These are phyloP conservation scores for Canariomyces notabilis DNA, from an alignment of 2,329 filamentous ascomycete genomes.

Conservation along the genomic window DNA sequence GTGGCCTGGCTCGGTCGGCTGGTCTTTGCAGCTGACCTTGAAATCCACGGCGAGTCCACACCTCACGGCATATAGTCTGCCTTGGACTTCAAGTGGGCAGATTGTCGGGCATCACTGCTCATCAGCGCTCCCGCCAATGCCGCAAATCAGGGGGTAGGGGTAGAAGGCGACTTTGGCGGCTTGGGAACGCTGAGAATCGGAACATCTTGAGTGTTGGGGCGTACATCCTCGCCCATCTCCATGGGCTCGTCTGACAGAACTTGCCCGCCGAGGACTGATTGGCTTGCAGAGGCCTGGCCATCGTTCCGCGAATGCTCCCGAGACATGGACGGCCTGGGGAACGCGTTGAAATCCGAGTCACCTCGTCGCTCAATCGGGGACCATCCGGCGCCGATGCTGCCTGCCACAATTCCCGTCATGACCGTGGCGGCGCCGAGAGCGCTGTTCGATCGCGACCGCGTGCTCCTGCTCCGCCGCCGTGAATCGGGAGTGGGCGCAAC, in stretches of 20 bases:
- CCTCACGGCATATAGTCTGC: neutral
- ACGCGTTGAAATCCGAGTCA: constrained; percentile 34
- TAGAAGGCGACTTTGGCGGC: constrained; percentile 20
- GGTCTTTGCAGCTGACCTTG: neutral
- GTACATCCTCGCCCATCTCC: constrained; percentile 28
- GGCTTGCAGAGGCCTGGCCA: constrained; percentile 2
- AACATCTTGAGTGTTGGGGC: constrained; percentile 15
- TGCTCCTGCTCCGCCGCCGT: constrained; percentile 62
- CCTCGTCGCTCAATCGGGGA: constrained; percentile 58
- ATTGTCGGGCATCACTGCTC: neutral
- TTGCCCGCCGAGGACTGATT: constrained; percentile 18
- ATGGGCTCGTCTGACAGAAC: constrained; percentile 34
- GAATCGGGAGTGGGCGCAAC: constrained; percentile 52
- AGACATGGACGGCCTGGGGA: constrained; percentile 28
- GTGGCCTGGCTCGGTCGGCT: neutral
- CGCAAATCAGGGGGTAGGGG: neutral
- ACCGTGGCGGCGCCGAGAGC: constrained; percentile 70
- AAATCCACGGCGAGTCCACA: neutral
- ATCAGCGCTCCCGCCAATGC: too few species aligned
- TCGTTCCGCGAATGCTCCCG: constrained; percentile 3
- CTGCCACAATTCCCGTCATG: constrained; percentile 79
- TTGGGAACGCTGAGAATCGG: constrained; percentile 24
- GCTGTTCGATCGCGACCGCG: constrained; percentile 61
- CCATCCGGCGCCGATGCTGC: constrained; percentile 71
- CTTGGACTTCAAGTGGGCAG: neutral